Base-by-base conservation (phyloP, 148 eudicot genomes). In the Rhododendron simsii region DNA sequence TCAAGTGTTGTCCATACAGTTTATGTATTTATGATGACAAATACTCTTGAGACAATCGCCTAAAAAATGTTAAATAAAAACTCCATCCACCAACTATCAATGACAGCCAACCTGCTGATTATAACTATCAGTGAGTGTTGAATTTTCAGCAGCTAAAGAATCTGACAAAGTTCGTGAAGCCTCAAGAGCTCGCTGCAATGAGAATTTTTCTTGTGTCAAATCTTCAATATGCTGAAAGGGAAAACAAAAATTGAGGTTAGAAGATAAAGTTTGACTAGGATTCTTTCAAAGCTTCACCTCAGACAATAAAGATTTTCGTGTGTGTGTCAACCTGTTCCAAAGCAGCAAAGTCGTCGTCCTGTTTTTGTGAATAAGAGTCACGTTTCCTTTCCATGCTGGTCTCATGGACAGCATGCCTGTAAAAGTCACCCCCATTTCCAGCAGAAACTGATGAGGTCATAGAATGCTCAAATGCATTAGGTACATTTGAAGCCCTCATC, bases 181-280 rank as follows among this genome's bases (percentile, higher is more conserved):
- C 74, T 97, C 99, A 87, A 97, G 90, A 84, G 99, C 90, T 86
- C 99, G 95, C 91, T 97, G 99, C 93, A 97, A 87, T 39, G 99
- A 93, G 86, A 94, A 97, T 89, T 95, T 97, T 80, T 95, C 99
- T 87, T 95, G 99, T 5, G 98, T 97, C 88, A 97, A 88, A 89
- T 97, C 99, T 94, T 97, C 99, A 89, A 97, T 97, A 90, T 97
- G 96, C 99, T 97, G 95, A 86, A 83, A 67, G 75, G 63, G 53
- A 83, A 90, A 73, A 85, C 51, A 71, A 83, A n/a, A 63, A 45
- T 37, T 28, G 50, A 9, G 33, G 15, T 74, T 55, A n/a, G 37
- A 44, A 30, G 8, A 55, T 37, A 23, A 30, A 1, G 7, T 3
- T 11, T 45, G 51, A 48, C 69, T 47, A 67, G 30, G 28, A 81